phyloP scores from a whole-genome alignment of 1,284 basidiomycete species.

The Melampsora americana region DNA sequence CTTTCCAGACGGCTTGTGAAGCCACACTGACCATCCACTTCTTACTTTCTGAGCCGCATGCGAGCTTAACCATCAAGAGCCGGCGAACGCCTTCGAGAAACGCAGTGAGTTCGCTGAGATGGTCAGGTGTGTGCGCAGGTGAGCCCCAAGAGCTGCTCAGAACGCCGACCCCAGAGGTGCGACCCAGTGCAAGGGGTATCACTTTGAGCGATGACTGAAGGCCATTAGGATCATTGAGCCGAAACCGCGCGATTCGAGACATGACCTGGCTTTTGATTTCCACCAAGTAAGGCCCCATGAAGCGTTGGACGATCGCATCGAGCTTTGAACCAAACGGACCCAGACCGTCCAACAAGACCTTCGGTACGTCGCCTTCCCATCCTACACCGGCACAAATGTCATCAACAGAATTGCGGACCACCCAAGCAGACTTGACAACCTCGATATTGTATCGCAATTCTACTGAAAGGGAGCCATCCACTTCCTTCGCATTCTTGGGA shows the following conservation, averaged over 20 bases:
- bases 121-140: constrained; percentile 15
- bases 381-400: constrained; percentile 6
- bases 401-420: constrained; percentile 7
- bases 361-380: constrained; percentile 6
- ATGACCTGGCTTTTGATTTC: constrained; percentile 27
- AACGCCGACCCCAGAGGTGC: constrained; percentile 7
- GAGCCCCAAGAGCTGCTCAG: constrained; percentile 14
- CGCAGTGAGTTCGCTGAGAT: constrained; percentile 16
- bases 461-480: constrained; percentile 22
- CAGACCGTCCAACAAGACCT: constrained; percentile 27
- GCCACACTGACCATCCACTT: constrained; percentile 38
- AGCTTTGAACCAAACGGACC: constrained; percentile 27
- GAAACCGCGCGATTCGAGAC: constrained; percentile 16
- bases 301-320: constrained; percentile 33
- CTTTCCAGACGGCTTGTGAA: constrained; percentile 41
- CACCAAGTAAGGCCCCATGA: constrained; percentile 31
- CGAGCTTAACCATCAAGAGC: constrained; percentile 22
- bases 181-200: not conserved
- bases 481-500: constrained; percentile 31
- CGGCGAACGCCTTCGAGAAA: constrained; percentile 32
- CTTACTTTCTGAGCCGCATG: constrained; percentile 26
- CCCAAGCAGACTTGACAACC: constrained; percentile 28
- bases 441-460: constrained; percentile 32
- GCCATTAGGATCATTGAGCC: not conserved
- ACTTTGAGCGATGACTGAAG: not conserved